phyloP scores from a whole-genome alignment of 768 basidiomycete genomes.

The Boletus sensibilis region DNA sequence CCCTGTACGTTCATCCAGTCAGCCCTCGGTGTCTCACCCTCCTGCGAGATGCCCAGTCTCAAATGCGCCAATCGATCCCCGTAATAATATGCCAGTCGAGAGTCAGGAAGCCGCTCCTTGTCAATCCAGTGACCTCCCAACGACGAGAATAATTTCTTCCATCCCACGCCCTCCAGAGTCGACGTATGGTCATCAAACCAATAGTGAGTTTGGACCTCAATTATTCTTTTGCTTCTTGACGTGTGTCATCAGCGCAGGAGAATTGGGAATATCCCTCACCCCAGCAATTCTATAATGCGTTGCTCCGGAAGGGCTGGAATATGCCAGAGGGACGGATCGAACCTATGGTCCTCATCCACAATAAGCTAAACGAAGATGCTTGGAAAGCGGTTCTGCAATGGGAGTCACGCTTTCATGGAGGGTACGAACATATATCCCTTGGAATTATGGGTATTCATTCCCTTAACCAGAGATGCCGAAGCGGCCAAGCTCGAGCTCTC shows the following conservation, averaged over 20 bases:
- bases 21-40: background rate
- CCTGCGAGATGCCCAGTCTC: constrained; percentile 8
- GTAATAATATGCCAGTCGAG: constrained; percentile 15
- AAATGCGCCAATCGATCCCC: background rate
- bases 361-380: constrained; percentile 11
- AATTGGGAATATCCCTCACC: constrained; percentile 16
- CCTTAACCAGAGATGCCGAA: background rate
- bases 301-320: constrained; percentile 10
- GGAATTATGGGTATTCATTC: background rate
- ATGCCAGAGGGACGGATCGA: constrained; percentile 3
- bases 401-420: constrained; percentile 17
- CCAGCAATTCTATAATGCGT: constrained; percentile 15
- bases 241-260: constrained; percentile 1
- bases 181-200: constrained; percentile 10
- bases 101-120: constrained; percentile 3
- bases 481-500: constrained; percentile 7
- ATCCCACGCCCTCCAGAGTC: constrained; percentile 11
- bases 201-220: background rate
- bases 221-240: background rate
- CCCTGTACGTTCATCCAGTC: background rate
- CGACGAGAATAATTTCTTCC: background rate
- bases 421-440: background rate
- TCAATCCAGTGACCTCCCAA: background rate
- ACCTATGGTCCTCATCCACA: constrained; percentile 9
- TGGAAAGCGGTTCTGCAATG: constrained; percentile 9